Conservation (phyloP, 306 rosid species). For the Pyrus communis region DNA sequence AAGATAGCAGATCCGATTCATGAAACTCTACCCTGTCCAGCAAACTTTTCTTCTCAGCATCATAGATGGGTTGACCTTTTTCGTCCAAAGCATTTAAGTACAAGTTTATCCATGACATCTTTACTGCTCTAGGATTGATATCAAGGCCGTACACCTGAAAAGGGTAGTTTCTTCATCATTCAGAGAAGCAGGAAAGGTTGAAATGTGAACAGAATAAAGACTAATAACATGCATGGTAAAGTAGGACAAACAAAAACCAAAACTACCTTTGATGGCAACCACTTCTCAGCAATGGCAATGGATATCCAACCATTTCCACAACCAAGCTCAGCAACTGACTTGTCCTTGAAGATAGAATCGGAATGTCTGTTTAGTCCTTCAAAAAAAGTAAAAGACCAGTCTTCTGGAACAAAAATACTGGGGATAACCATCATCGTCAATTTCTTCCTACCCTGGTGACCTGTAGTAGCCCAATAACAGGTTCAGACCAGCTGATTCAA, state of each 20-base stretch:
- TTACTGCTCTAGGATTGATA: conserved; percentile 88
- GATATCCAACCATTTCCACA: conserved; percentile 99
- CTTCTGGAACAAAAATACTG: conserved; percentile 90
- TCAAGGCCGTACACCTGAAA: conserved; percentile 92
- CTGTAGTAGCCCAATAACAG: conserved; percentile 31
- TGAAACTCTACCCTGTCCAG: conserved; percentile 92
- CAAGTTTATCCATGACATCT: conserved; percentile 83
- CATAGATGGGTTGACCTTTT: conserved; percentile 66
- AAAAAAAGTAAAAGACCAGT: conserved; percentile 91
- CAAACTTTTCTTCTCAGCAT: conserved; percentile 67
- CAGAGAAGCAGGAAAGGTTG: neutral
- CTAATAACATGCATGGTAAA: neutral
- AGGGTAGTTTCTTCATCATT: neutral
- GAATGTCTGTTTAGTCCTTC: conserved; percentile 88
- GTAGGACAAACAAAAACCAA: neutral
- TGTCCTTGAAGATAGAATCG: conserved; percentile 82
- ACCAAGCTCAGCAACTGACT: conserved; percentile 77
- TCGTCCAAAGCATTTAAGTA: conserved; percentile 87
- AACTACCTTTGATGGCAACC: conserved; percentile 78
- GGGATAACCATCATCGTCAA: conserved; percentile 93
- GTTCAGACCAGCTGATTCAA: neutral
- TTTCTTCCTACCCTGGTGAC: conserved; percentile 69
- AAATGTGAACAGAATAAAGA: neutral
- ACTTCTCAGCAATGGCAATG: conserved; percentile 89
- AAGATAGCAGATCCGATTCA: conserved; percentile 86